Base-by-base conservation (phyloP, 768 basidiomycete species). In the Leccinum fibrillosum region DNA sequence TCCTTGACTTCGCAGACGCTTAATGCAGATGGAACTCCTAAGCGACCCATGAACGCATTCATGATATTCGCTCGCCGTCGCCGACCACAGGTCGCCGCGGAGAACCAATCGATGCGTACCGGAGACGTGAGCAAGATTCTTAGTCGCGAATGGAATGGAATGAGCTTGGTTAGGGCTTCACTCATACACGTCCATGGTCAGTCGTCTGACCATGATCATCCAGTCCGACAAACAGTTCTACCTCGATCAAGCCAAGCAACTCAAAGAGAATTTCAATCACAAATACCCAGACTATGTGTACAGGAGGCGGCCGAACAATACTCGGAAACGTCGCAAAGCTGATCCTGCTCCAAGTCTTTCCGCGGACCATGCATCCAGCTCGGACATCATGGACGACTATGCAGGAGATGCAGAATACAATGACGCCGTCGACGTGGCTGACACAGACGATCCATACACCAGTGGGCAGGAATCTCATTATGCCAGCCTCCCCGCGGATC, bases 251-350 rank as follows among this genome's bases (percentile, higher is more conserved):
- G 92, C 92, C 10, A 92, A 92, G 72, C 81, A 84, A 60, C 75
- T 94, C 55, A 94, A 94, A 72, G 92, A 94, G 63, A 85, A 77
- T 54, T 94, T 94, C 78, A 93, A 93, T 72, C 74, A 81, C 23
- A 89, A 85, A 68, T 93, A 92, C 72, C 92, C 92, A 15, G 90
- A 92, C 79, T 94, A 94, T 64, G 90, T 94, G 48, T 94, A 94
- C 77, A 84, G 86, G 66, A 85, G 92, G 53, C 81, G 92, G 52
- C 92, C 92, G 26, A 94, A 94, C 76, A 92, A 94, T 70, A 88
- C 88, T 55, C 85, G 92, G 65, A 88, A 84, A 67, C 82, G 79
- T 66, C 77, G 82, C 57, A 78, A 74, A 59, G 57, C 73, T 0
- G 80, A 81, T 55, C 58, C 67, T 26, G 58, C 67, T 10, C 56